These are phyloP conservation scores for Biscutella laevigata DNA, from an alignment of 441 rosid genomes.

Conservation along the genomic window DNA sequence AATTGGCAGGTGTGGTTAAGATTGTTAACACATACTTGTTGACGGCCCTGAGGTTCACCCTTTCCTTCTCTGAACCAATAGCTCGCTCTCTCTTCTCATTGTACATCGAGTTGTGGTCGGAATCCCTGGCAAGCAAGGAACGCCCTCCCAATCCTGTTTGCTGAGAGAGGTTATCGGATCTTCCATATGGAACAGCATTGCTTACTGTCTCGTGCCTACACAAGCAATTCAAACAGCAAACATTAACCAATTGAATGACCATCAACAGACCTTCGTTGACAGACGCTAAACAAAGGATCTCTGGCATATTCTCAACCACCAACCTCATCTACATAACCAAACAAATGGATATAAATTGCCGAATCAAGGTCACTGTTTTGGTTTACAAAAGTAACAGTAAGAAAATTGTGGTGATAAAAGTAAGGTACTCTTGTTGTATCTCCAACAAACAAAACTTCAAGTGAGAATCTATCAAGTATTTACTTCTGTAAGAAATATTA, in stretches of 20 bases:
- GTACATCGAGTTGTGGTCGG: constrained; percentile 47
- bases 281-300: constrained; percentile 5
- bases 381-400: neutral
- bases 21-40: constrained; percentile 57
- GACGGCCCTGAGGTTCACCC: constrained; percentile 59
- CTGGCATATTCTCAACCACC: constrained; percentile 9
- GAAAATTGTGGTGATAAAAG: neutral
- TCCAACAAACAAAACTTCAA: constrained; percentile 10
- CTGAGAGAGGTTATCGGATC: constrained; percentile 56
- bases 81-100: constrained; percentile 77
- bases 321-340: constrained; percentile 5
- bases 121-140: constrained; percentile 52
- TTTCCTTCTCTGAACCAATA: constrained; percentile 71
- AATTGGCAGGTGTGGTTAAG: constrained; percentile 5
- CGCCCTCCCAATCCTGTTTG: constrained; percentile 53
- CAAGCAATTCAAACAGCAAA: constrained; percentile 16
- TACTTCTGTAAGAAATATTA: constrained; percentile 1
- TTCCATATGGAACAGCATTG: constrained; percentile 64
- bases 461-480: neutral
- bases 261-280: neutral
- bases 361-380: neutral
- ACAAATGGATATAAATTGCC: neutral
- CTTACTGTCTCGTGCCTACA: constrained; percentile 65
- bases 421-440: neutral
- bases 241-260: constrained; percentile 12